Base-by-base conservation (phyloP, 2,329 filamentous ascomycete genomes). In the Rhinocladiella mackenziei region DNA sequence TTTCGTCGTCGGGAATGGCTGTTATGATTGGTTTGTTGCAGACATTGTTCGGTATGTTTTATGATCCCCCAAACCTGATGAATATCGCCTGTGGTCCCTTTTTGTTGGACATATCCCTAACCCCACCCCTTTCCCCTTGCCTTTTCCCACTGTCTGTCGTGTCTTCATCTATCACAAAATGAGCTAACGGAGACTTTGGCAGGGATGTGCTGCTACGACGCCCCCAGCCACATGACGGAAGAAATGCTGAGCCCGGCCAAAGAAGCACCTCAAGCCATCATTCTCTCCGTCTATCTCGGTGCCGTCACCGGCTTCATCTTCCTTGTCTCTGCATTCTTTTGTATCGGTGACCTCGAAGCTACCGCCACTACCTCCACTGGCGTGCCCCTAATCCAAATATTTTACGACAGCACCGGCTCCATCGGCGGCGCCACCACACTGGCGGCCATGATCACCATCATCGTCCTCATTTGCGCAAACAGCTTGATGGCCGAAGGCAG, bases 1-100 rank as follows among this genome's bases (percentile, higher is more conserved):
- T 74, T 58, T 65, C 69, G 28, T 67, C 66, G 3, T 61, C 65
- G 7, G 63, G 68, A 0, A 77, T 77, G 60, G 66, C 71, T 3
- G 71, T 73, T 0, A 70, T 77, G 20, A 60, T 79, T 14, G 76
- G 75, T 2, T 67, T 78, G 9, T 55, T 78, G 4, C 74, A 78
- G 53, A 67, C 71, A 31, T 22, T 51, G n/a, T 56, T 56, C 23
- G 54, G 51, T 30, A 52, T 39, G 51, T 51, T 28, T 2, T n/a
- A n/a, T n/a, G n/a, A n/a, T n/a, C n/a, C n/a, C n/a, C n/a, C n/a
- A n/a, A n/a, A n/a, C n/a, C n/a, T n/a, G n/a, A n/a, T n/a, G n/a
- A n/a, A n/a, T n/a, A n/a, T n/a, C n/a, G n/a, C n/a, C n/a, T n/a
- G n/a, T n/a, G n/a, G n/a, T n/a, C n/a, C n/a, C n/a, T n/a, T n/a